Conservation (phyloP, 192 early-diverging fungal genomes). For the Umbelopsis sp. region DNA sequence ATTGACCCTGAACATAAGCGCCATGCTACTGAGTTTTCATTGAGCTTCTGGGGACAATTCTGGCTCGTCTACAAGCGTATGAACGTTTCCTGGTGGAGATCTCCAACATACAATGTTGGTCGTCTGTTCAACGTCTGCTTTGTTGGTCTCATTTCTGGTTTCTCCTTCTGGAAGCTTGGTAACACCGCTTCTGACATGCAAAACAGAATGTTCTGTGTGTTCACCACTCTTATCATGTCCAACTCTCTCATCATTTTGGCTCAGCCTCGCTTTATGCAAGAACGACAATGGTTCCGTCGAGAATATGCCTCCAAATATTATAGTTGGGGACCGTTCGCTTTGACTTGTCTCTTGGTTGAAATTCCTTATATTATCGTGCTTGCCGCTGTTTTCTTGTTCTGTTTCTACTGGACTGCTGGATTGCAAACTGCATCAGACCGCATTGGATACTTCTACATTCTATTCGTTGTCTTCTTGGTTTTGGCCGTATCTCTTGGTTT, state of each 20-base stretch:
- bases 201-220: conserved; percentile 57
- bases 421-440: conserved; percentile 49
- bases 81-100: conserved; percentile 71
- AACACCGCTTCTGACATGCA: conserved; percentile 56
- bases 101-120: conserved; percentile 72
- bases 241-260: conserved; percentile 64
- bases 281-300: conserved; percentile 62
- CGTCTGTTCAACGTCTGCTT: conserved; percentile 57
- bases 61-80: conserved; percentile 64
- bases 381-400: conserved; percentile 55
- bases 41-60: conserved; percentile 48
- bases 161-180: conserved; percentile 68
- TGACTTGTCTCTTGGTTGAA: conserved; percentile 63
- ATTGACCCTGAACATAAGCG: conserved; percentile 22
- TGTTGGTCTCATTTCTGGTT: conserved; percentile 63
- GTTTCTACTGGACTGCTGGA: conserved; percentile 67
- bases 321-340: conserved; percentile 63
- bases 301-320: conserved; percentile 67
- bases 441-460: conserved; percentile 63
- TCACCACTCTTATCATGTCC: conserved; percentile 49
- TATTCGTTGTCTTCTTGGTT: conserved; percentile 56
- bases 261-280: conserved; percentile 64
- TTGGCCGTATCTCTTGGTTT: conserved; percentile 62
- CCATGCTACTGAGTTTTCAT: conserved; percentile 25
- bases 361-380: conserved; percentile 62